phyloP scores from a whole-genome alignment of 805 yeast genomes.

The Nakazawaea ishiwadae region DNA sequence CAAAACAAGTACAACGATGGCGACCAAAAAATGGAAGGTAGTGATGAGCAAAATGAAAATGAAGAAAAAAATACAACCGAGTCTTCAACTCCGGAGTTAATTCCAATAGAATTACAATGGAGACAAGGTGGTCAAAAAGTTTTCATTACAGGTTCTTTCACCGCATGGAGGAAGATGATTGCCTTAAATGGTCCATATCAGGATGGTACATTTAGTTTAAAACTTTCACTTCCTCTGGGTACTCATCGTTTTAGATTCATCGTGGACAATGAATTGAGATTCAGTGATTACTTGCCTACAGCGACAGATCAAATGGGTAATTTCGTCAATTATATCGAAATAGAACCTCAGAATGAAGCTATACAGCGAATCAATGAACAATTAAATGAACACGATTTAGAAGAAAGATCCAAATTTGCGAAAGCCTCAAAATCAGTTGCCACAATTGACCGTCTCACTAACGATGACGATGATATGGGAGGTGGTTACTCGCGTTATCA shows the following conservation, averaged over 20 bases:
- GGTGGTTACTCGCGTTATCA: conserved; percentile 74
- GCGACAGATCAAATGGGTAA: conserved; percentile 98
- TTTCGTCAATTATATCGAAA: conserved; percentile 87
- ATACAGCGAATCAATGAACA: conserved; percentile 18
- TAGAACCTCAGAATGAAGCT: conserved; percentile 26
- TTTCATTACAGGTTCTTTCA: conserved; percentile 94
- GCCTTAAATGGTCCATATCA: conserved; percentile 58
- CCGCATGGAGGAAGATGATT: conserved; percentile 98
- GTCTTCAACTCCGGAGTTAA: conserved; percentile 19
- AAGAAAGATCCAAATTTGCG: conserved; percentile 6
- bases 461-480: conserved; percentile 80
- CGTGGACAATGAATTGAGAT: conserved; percentile 87
- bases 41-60: conserved; percentile 23
- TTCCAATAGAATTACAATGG: conserved; percentile 78
- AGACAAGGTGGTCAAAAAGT: conserved; percentile 95
- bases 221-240: conserved; percentile 79
- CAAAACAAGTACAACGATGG: conserved; percentile 26
- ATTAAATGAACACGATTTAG: conserved; percentile 12
- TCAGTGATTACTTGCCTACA: conserved; percentile 86
- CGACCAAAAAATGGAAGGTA: conserved; percentile 14
- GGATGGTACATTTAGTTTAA: conserved; percentile 56
- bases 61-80: conserved; percentile 18
- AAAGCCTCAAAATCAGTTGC: conserved; percentile 25
- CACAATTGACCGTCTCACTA: conserved; percentile 54
- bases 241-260: conserved; percentile 92